Base-by-base conservation (phyloP, 768 basidiomycete genomes). In the Lactifluus piperatus region DNA sequence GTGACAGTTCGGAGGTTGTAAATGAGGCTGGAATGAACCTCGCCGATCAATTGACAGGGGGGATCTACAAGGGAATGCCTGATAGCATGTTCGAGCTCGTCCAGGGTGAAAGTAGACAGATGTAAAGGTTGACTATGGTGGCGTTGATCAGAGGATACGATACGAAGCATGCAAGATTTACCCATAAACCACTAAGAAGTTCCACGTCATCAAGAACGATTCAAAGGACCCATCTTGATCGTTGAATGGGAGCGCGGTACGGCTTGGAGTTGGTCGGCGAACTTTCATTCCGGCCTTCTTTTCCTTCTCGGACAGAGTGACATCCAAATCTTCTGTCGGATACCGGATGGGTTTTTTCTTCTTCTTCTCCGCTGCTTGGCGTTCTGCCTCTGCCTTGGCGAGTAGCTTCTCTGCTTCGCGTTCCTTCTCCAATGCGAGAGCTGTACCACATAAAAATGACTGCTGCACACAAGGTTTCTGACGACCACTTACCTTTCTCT, bases 101-200 rank as follows among this genome's bases (percentile, higher is more conserved):
- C 97, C 66, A 99, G 76, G 0, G 94, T 86, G 70, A 97, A 90
- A 13, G 85, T 76, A 13, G 94, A 94, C 18, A 99, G 73, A 62
- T 88, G 85, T 16, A 98, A 77, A 1, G 94, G 87, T 78, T 88
- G 85, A 5, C 95, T 43, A 32, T 43, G 24, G 26, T 45, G 18
- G 24, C 2, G 24, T 43, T 47, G 22, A 46, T 26, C 29, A 54
- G 39, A 29, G 43, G 11, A 47, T 49, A 32, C 20, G 27, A 27
- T 26, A 47, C 24, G 34, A 58, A 24, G 39, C 6, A 16, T 22
- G 24, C 20, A 49, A 20, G 56, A 36, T 9, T 66, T 69, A 97
- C 97, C 94, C 92, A 71, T 94, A 94, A 53, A 93, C 86, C 54
- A 91, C 86, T 56, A 98, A 72, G 71, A 95, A 95, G 72, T 91